Evolutionary conservation across 2,329 filamentous ascomycete genomes (phyloP).

Genomic region (Diaporthe aspalathi): DNA sequence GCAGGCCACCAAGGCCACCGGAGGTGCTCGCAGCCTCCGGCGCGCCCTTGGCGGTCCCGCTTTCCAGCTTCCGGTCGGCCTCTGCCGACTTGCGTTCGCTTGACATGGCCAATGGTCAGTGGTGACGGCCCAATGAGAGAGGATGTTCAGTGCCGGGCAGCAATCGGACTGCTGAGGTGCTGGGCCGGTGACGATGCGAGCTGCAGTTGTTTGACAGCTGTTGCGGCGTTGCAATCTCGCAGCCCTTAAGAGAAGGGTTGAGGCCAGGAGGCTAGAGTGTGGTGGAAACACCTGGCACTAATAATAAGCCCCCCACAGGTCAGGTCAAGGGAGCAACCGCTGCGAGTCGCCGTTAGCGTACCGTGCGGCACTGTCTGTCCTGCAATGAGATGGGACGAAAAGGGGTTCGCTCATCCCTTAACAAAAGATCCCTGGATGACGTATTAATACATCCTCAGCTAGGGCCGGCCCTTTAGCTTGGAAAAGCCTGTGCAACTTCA

Average conservation of each 20-base stretch:
- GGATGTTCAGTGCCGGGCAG: background rate
- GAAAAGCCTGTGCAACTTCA: slow-evolving; percentile 13
- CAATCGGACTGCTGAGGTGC: background rate
- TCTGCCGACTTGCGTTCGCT: slow-evolving; percentile 39
- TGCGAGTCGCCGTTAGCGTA: background rate
- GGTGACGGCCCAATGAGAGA: background rate
- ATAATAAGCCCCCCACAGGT: slow-evolving; percentile 12
- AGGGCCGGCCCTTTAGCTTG: background rate
- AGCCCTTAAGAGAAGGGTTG: background rate
- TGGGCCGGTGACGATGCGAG: background rate
- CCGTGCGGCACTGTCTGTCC: background rate
- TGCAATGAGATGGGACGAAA: slow-evolving; percentile 5
- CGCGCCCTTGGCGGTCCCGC: slow-evolving; percentile 31
- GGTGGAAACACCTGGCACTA: slow-evolving; percentile 22
- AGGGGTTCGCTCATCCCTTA: slow-evolving; percentile 11
- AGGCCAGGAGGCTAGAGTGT: background rate
- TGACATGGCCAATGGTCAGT: slow-evolving; percentile 29
- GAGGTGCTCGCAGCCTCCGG: slow-evolving; percentile 30
- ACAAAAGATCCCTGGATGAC: background rate
- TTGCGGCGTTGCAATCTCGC: background rate
- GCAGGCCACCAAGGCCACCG: slow-evolving; percentile 54
- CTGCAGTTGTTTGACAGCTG: background rate
- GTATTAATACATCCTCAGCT: background rate
- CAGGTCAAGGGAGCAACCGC: slow-evolving; percentile 14
- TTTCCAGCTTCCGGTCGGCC: slow-evolving; percentile 38